These are phyloP conservation scores for Nothophaeocryptopus gaeumannii DNA, from an alignment of 2,329 filamentous ascomycete species.

Conservation along the genomic window DNA sequence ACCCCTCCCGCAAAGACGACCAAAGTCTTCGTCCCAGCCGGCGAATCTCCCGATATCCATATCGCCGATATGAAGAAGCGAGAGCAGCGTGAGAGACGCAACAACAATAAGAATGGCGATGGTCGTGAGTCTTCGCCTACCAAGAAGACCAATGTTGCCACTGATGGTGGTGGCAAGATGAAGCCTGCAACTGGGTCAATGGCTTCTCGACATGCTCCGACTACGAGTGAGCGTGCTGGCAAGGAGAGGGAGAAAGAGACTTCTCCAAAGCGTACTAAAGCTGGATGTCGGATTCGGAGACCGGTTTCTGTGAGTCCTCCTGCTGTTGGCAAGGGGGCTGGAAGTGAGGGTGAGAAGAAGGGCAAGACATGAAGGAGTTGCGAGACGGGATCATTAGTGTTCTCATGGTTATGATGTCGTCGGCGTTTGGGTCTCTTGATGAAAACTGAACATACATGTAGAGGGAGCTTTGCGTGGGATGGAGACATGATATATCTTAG, in stretches of 20 bases:
- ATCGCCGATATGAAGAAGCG: conserved; percentile 27
- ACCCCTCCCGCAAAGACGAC: conserved; percentile 5
- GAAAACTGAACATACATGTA: background rate
- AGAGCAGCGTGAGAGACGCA: conserved; percentile 2
- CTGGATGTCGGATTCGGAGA: conserved; percentile 18
- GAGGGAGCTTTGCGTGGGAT: background rate
- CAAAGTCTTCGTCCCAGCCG: conserved; percentile 31
- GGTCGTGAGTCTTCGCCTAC: conserved; percentile 41
- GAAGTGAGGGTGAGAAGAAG: conserved; percentile 6
- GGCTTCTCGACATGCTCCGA: conserved; percentile 15
- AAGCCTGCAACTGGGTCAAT: conserved; percentile 9
- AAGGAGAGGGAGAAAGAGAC: too few species aligned
- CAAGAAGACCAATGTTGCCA: conserved; percentile 6
- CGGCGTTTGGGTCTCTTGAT: background rate
- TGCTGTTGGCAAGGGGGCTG: background rate
- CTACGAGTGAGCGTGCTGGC: background rate
- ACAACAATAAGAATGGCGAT: background rate
- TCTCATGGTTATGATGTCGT: too few species aligned
- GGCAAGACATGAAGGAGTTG: too few species aligned
- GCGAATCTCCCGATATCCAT: conserved; percentile 29
- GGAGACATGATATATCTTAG: background rate
- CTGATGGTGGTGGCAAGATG: conserved; percentile 19
- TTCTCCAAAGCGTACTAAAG: conserved; percentile 14
- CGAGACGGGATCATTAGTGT: too few species aligned
- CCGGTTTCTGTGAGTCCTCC: conserved; percentile 11